Conservation (phyloP, 108 stramenopile species). For the Discostella pseudostelligera region DNA sequence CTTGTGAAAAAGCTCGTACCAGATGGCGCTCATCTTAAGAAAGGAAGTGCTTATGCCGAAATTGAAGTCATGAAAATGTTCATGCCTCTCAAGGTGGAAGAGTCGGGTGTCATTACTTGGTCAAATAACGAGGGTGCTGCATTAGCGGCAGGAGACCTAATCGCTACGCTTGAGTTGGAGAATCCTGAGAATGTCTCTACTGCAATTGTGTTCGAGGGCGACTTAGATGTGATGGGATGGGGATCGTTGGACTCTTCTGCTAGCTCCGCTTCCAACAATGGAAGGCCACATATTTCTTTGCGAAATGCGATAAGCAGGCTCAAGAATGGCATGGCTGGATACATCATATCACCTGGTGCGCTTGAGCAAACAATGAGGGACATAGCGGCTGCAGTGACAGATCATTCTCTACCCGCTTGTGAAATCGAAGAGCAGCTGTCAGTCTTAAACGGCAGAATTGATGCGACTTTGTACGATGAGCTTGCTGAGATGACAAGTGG, state of each 20-base stretch:
- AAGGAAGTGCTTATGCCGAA: constrained; percentile 92
- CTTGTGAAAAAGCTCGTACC: constrained; percentile 93
- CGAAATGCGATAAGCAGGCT: constrained; percentile 73
- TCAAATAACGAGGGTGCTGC: constrained; percentile 89
- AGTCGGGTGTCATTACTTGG: constrained; percentile 89
- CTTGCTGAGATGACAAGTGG: constrained; percentile 61
- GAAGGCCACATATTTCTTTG: constrained; percentile 77
- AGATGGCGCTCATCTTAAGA: constrained; percentile 88
- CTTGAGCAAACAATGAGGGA: constrained; percentile 61
- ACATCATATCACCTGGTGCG: constrained; percentile 51
- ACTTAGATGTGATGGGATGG: constrained; percentile 69
- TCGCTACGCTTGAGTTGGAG: constrained; percentile 91
- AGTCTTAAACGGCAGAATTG: constrained; percentile 90
- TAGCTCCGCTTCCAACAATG: constrained; percentile 20
- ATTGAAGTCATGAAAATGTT: constrained; percentile 99
- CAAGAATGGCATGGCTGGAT: constrained; percentile 87
- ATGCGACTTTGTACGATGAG: constrained; percentile 57
- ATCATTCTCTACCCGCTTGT: constrained; percentile 79
- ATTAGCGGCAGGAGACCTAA: constrained; percentile 87
- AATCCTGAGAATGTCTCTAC: constrained; percentile 90
- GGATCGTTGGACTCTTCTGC: constrained; percentile 38
- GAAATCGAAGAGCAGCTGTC: constrained; percentile 95
- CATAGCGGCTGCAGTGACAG: constrained; percentile 66
- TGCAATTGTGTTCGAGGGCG: constrained; percentile 73
- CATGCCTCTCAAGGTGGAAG: constrained; percentile 97